Evolutionary conservation across 2,329 filamentous ascomycete genomes (phyloP), one percentile per base, ranked within the genome.

Genomic region (Phaeosphaeria sp.): DNA sequence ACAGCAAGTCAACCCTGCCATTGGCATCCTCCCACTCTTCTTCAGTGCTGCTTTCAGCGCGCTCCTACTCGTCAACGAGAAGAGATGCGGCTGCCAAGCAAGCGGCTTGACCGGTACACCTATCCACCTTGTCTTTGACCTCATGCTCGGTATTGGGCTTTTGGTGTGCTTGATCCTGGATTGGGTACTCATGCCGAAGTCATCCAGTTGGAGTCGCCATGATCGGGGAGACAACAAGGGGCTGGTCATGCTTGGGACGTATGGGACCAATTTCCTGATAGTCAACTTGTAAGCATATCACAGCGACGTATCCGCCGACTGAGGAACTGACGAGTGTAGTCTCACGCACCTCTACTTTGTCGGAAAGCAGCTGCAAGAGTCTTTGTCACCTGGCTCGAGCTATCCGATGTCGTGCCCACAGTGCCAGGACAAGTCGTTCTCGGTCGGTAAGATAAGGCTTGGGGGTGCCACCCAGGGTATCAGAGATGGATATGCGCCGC

Each of bases 11-110:
- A 71, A 72, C 27, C 72, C 72, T 2, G 68, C 71, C 10, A 71
- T 74, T 46, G 65, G 67, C 6, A 60, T 75, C 25, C 30, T 75
- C 0, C 72, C 72, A 0, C 61, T 75, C 4, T 71, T 71, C 55
- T 63, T 69, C 54, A 74, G 70, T 1, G 52, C 71, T 1, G 56
- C 59, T 0, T 73, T 59, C 46, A 64, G 68, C 2, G 62, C 60
- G 0, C 23, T 68, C 5, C 46, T 74, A 1, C 63, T 75, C 15
- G 58, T 64, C 50, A 69, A 72, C 39, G 66, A 72, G 49, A 63
- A 61, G 42, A 55, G 56, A 33, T 72, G 70, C 47, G 67, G 66
- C 2, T 72, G 71, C 48, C 56, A 63, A 50, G 56, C 60, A 0
- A 59, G 60, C 6, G 70, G 70, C 0, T 55, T 75, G 2, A 68